Base-by-base conservation (phyloP, 2,329 filamentous ascomycete species). In the Pestalotiopsis fici region DNA sequence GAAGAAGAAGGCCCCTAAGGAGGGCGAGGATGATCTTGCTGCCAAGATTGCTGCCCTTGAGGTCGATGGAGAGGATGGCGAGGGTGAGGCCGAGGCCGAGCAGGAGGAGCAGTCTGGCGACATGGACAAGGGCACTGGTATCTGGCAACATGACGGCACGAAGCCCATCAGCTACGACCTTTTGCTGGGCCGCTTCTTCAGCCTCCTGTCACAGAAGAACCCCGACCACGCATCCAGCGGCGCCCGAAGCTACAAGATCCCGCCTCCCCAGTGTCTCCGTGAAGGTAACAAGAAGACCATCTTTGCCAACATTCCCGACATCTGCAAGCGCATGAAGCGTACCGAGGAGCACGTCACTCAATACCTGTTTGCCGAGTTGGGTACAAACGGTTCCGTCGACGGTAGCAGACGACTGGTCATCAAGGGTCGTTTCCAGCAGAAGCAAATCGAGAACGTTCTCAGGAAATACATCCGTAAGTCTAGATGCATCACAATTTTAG, bases 201-300 rank as follows among this genome's bases (percentile, higher is more conserved):
- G 89, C 78, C 92, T 97, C 73, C 90, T 99, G 71, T 91, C 96
- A 82, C 93, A 95, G 83, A 95, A 97, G 87, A 97, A 99, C 86
- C 96, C 96, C 75, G 96, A 99, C 80, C 92, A 98, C 77, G 91
- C 95, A 71, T 92, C 93, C 70, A 93, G 90, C 79, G 94, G 94
- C 73, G 90, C 91, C 77, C 96, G 94, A 87, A 97, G 93, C 82
- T 99, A 98, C 90, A 98, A 98, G 90, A 99, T 99, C 74, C 96
- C 96, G 64, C 96, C 96, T 65, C 96, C 96, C 63, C 96, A 99
- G 86, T 98, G 96, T 85, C 90, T 98, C 78, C 95, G 96, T 85
- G 96, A 99, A 94, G 96, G 96, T 81, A 99, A 99, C 90, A 97
- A 97, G 90, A 97, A 97, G 91, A 99, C 96, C 70, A 97, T 99